A percentile compares a stretch with the other conserved stretches of the same genome.
Evolutionary conservation across 73 alveolate species (phyloP).

Genomic region (Paramecium primaurelia): DNA sequence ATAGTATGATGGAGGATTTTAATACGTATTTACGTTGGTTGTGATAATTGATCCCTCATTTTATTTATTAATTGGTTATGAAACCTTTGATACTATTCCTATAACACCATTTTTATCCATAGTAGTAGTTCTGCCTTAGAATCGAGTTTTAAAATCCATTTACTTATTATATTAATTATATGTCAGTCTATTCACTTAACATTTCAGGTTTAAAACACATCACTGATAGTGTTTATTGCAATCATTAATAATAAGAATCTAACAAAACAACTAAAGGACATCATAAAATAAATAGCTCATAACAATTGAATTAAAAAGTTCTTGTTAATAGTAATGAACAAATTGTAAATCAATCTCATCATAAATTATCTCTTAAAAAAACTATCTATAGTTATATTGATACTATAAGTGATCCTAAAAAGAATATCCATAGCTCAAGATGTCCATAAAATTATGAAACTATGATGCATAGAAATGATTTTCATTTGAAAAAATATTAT

Average conservation of each 20-base stretch:
- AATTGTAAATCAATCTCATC: neutral
- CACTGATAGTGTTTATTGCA: neutral
- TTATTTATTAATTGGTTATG: neutral
- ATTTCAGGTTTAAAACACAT: neutral
- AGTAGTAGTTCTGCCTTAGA: neutral
- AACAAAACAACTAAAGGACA: neutral
- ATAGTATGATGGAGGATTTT: neutral
- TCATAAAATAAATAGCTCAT: neutral
- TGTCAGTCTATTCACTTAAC: neutral
- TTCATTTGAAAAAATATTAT: neutral
- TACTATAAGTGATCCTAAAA: neutral
- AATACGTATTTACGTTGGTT: neutral
- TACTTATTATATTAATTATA: neutral
- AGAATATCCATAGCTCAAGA: neutral
- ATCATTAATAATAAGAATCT: neutral
- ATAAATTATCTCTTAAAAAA: neutral
- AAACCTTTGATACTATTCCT: neutral
- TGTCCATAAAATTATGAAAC: neutral
- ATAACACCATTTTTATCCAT: constrained; percentile 23
- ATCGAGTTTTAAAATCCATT: constrained; percentile 35
- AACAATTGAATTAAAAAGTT: neutral
- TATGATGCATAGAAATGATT: neutral
- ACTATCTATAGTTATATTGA: neutral
- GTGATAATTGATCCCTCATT: neutral
- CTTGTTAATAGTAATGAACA: neutral